A percentile compares a stretch with the other conserved stretches of the same genome.
Evolutionary conservation across 2,329 filamentous ascomycete species (phyloP).

Genomic region (Nectriaceae sp.): DNA sequence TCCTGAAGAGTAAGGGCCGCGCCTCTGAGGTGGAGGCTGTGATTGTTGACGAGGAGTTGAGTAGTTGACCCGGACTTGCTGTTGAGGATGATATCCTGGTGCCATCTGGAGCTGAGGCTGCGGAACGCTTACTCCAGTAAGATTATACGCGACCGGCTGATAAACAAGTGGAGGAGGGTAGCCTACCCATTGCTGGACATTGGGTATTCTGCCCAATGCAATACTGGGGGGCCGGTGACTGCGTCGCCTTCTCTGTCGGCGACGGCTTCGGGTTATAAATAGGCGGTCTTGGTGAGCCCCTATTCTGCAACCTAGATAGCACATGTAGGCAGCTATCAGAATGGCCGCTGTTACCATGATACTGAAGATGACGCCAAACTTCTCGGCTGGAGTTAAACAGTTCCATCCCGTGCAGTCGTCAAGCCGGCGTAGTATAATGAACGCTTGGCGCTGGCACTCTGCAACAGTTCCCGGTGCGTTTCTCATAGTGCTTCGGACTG

Average conservation of each 20-base stretch:
- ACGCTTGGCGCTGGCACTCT: not conserved
- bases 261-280: slow-evolving; percentile 1
- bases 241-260: slow-evolving; percentile 7
- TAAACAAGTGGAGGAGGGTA: slow-evolving; percentile 13
- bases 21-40: not conserved
- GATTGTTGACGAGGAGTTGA: slow-evolving; percentile 1
- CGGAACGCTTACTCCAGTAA: not conserved
- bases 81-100: slow-evolving; percentile 1
- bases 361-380: slow-evolving; percentile 43
- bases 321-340: slow-evolving; percentile 35
- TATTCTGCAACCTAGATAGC: slow-evolving; percentile 32
- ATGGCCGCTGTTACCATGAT: slow-evolving; percentile 30
- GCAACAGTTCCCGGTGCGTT: no score
- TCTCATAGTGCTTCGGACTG: no score
- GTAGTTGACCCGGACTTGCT: slow-evolving; percentile 2
- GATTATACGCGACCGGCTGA: slow-evolving; percentile 17
- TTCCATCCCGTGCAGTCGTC: slow-evolving; percentile 37
- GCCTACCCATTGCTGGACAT: slow-evolving; percentile 15
- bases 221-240: slow-evolving; percentile 1
- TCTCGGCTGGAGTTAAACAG: slow-evolving; percentile 39
- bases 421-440: not conserved
- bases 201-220: slow-evolving; percentile 16
- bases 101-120: slow-evolving; percentile 4
- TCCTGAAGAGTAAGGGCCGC: no score
- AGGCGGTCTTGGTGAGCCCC: slow-evolving; percentile 15